Evolutionary conservation across 257 asterid species (phyloP).

Genomic region (Apocynum venetum): DNA sequence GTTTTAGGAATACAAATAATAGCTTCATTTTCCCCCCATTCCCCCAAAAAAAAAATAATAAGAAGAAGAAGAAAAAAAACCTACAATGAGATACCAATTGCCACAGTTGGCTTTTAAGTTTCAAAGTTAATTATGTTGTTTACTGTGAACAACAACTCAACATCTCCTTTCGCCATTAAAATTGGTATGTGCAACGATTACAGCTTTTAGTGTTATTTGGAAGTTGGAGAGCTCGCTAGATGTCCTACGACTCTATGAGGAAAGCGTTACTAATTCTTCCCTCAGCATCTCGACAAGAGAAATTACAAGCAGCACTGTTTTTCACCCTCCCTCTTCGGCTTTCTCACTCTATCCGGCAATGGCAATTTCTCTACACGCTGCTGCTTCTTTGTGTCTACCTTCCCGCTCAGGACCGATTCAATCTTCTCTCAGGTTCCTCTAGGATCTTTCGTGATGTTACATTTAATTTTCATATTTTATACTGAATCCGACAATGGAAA

Average conservation of each 20-base stretch:
- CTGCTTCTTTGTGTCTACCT: constrained; percentile 9
- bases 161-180: too few relatives aligned
- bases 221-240: background rate
- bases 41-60: too few relatives aligned
- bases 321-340: background rate
- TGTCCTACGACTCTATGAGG: background rate
- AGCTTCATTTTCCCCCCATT: too few relatives aligned
- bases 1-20: too few relatives aligned
- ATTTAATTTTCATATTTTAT: background rate
- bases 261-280: background rate
- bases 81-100: too few relatives aligned
- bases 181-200: too few relatives aligned
- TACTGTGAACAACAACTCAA: too few relatives aligned
- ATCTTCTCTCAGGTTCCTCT: constrained; percentile 21
- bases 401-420: constrained; percentile 2
- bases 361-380: constrained; percentile 15
- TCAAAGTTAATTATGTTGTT: too few relatives aligned
- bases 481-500: background rate
- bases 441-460: too few relatives aligned
- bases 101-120: too few relatives aligned
- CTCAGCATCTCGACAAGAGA: background rate
- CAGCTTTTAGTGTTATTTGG: too few relatives aligned
- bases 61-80: too few relatives aligned
- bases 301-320: background rate
- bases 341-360: constrained; percentile 14